phyloP scores from a whole-genome alignment of 768 basidiomycete genomes.

The Xanthoconium stramineum region DNA sequence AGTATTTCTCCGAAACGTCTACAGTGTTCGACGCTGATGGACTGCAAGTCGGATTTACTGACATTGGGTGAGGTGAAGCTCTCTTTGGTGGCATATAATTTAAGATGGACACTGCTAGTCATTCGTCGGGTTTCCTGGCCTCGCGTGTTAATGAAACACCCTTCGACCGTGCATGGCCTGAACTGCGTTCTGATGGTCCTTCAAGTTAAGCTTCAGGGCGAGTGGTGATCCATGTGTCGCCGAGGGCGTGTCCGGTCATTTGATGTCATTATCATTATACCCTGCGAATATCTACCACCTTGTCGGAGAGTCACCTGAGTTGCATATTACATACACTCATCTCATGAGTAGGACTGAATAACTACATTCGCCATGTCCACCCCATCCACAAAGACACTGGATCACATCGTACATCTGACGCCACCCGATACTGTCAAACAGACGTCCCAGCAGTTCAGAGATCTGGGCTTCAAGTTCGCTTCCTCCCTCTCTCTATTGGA shows the following conservation, averaged over 20 bases:
- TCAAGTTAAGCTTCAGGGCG: background rate
- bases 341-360: background rate
- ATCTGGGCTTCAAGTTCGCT: slow-evolving; percentile 65
- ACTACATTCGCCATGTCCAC: slow-evolving; percentile 14
- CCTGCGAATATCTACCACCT: no score
- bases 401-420: slow-evolving; percentile 73
- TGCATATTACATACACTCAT: background rate
- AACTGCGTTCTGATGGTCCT: no score
- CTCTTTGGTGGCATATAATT: background rate
- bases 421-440: slow-evolving; percentile 55
- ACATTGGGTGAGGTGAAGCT: slow-evolving; percentile 16
- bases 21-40: slow-evolving; percentile 42
- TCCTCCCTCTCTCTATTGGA: background rate
- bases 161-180: no score
- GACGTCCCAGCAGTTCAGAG: slow-evolving; percentile 48
- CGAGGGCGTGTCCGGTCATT: background rate
- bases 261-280: background rate
- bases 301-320: background rate
- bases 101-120: slow-evolving; percentile 3
- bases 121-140: background rate
- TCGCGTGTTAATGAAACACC: no score
- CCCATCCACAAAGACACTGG: slow-evolving; percentile 45
- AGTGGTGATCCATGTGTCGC: background rate
- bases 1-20: slow-evolving; percentile 45
- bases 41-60: slow-evolving; percentile 41